phyloP scores from a whole-genome alignment of 345 rosid genomes.

The Toxicodendron radicans region DNA sequence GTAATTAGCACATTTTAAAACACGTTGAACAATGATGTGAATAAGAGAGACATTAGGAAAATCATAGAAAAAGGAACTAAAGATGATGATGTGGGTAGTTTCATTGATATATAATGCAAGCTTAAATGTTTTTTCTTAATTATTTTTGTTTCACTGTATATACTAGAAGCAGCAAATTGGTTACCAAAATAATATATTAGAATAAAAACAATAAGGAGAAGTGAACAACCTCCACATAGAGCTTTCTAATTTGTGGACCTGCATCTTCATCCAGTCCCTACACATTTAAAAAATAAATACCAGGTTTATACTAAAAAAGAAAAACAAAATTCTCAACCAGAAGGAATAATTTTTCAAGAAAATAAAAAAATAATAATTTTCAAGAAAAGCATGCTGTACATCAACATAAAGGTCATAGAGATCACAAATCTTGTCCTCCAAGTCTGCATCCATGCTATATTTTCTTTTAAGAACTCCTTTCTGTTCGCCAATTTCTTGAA shows the following conservation, averaged over 20 bases:
- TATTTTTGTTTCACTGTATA: background rate
- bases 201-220: background rate
- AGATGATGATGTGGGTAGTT: background rate
- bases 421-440: conserved; percentile 93
- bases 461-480: conserved; percentile 53
- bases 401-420: conserved; percentile 91
- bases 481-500: conserved; percentile 60
- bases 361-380: background rate
- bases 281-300: conserved; percentile 18
- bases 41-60: background rate
- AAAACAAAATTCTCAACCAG: conserved; percentile 11
- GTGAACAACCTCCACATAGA: conserved; percentile 68
- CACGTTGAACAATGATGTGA: background rate
- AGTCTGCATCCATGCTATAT: conserved; percentile 56
- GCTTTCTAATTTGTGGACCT: conserved; percentile 83
- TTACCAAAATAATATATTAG: background rate
- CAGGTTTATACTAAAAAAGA: conserved; percentile 6
- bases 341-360: conserved; percentile 1
- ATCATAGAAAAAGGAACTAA: background rate
- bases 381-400: conserved; percentile 39
- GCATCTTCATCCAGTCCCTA: conserved; percentile 92
- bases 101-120: background rate
- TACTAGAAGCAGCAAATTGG: conserved; percentile 7
- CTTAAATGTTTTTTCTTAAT: no score
- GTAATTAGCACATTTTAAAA: background rate